Conservation (phyloP, 352 stramenopile species). For the Chrysophaeum taylorii region DNA sequence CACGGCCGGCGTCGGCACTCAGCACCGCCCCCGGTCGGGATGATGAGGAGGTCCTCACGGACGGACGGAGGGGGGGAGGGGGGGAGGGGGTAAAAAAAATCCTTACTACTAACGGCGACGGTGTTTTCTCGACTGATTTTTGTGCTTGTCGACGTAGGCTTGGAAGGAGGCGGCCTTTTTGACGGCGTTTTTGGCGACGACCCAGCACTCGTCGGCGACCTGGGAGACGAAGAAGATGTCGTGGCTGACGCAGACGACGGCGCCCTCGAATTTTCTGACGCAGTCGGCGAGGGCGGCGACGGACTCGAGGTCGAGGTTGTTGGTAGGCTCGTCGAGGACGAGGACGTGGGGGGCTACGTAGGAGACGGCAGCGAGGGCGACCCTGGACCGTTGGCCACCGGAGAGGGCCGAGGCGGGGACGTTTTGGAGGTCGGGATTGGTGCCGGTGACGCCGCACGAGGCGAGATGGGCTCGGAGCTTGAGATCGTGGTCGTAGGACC, state of each 20-base stretch:
- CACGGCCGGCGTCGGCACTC: too few species aligned
- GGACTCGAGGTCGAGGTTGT: conserved; percentile 36
- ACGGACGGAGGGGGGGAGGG: too few species aligned
- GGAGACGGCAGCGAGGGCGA: conserved; percentile 29
- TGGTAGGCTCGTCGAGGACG: conserved; percentile 36
- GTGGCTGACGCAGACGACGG: conserved; percentile 41
- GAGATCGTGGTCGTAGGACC: conserved; percentile 27
- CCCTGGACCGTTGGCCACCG: conserved; percentile 27
- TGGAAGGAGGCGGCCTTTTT: conserved; percentile 31
- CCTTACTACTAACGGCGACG: too few species aligned
- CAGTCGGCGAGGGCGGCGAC: conserved; percentile 32
- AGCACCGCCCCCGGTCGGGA: too few species aligned
- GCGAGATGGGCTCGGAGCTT: conserved; percentile 29
- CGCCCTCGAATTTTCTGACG: conserved; percentile 27
- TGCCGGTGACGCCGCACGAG: conserved; percentile 32
- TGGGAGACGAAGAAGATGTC: conserved; percentile 40
- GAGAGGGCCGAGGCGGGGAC: conserved; percentile 25
- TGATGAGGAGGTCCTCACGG: too few species aligned
- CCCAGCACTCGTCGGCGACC: conserved; percentile 33
- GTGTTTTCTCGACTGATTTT: conserved; percentile 27
- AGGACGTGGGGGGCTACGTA: conserved; percentile 28
- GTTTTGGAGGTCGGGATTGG: conserved; percentile 25
- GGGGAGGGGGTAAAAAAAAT: too few species aligned
- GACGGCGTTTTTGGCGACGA: conserved; percentile 28
- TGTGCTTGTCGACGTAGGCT: conserved; percentile 26